Evolutionary conservation across 306 rosid species (phyloP).

Genomic region (Malus sieversii): DNA sequence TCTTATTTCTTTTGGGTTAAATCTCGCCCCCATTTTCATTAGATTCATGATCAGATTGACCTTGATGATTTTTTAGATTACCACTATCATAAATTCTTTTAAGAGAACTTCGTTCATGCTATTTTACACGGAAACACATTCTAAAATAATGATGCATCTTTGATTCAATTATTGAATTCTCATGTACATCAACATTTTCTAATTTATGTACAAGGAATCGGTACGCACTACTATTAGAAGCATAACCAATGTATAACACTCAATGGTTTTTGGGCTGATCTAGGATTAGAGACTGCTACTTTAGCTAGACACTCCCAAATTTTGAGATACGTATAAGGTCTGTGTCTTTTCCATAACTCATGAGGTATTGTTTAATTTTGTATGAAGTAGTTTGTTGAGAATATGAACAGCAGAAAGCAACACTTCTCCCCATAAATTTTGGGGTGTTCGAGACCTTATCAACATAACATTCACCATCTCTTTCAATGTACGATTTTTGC

Average conservation of each 20-base stretch:
- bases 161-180: not conserved
- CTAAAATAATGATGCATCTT: not conserved
- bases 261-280: not conserved
- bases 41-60: not conserved
- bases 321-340: not conserved
- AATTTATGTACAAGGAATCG: not conserved
- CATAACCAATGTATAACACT: not conserved
- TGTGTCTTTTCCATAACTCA: not conserved
- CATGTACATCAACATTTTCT: not conserved
- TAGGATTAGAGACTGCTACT: not conserved
- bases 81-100: too few relatives aligned
- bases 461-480: not conserved
- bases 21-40: too few relatives aligned
- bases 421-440: not conserved
- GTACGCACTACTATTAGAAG: not conserved
- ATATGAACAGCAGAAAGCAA: not conserved
- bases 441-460: not conserved
- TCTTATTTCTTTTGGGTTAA: not conserved
- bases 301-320: not conserved
- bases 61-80: not conserved
- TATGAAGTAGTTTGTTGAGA: not conserved
- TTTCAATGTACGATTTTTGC: not conserved
- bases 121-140: not conserved
- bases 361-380: not conserved
- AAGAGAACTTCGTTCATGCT: not conserved